Conservation (phyloP, 192 early-diverging fungal genomes). For the Lobosporangium transversale region DNA sequence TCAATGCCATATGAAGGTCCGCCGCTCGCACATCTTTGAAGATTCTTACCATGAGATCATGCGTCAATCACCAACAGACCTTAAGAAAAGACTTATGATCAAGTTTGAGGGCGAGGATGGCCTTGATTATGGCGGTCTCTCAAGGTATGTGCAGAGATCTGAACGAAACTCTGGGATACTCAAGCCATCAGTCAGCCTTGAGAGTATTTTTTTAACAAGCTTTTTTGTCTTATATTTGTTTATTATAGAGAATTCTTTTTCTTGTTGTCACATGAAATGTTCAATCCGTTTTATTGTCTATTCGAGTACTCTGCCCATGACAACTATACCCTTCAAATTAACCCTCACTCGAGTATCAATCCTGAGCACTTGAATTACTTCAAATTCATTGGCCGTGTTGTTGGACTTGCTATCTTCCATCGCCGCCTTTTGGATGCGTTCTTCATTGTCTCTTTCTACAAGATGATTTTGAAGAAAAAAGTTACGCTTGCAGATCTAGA, state of each 20-base stretch:
- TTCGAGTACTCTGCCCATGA: constrained; percentile 99
- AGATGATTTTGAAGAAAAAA: constrained; percentile 93
- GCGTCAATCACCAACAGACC: constrained; percentile 87
- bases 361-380: constrained; percentile 99
- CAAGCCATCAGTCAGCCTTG: no score
- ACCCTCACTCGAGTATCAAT: constrained; percentile 93
- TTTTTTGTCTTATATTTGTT: no score
- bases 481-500: constrained; percentile 92
- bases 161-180: no score
- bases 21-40: constrained; percentile 91
- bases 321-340: constrained; percentile 98
- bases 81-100: constrained; percentile 98
- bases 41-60: constrained; percentile 96
- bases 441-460: constrained; percentile 97
- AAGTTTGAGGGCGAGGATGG: constrained; percentile 99
- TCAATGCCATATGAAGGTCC: constrained; percentile 93
- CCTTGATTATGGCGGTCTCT: constrained; percentile 97
- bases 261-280: constrained; percentile 97
- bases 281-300: constrained; percentile 95
- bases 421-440: constrained; percentile 96
- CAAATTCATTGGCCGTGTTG: constrained; percentile 96
- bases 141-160: no score
- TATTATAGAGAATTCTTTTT: constrained; percentile 92
- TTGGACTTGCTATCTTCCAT: constrained; percentile 97
- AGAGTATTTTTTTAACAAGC: no score